phyloP scores from a whole-genome alignment of 2,329 filamentous ascomycete genomes.

The Allantophomopsis lycopodina region DNA sequence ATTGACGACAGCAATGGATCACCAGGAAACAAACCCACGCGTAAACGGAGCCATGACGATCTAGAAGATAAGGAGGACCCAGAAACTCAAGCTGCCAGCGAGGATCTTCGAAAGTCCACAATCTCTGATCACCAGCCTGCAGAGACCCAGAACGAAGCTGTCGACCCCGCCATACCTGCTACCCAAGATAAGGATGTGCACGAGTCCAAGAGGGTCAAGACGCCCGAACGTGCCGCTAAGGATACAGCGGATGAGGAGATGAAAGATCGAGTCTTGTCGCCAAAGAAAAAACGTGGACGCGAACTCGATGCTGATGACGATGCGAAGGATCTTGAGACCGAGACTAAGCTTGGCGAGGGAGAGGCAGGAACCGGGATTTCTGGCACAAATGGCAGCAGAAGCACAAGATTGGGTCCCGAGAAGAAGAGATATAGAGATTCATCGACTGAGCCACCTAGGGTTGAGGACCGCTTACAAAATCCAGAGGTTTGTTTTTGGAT shows the following conservation, averaged over 20 bases:
- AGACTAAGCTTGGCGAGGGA: slow-evolving; percentile 22
- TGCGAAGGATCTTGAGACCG: slow-evolving; percentile 44
- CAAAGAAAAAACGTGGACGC: slow-evolving; percentile 47
- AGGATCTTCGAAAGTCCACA: slow-evolving; percentile 49
- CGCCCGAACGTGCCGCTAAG: slow-evolving; percentile 20
- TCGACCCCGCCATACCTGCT: slow-evolving; percentile 11
- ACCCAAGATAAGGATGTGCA: slow-evolving; percentile 16
- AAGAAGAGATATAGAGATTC: slow-evolving; percentile 49
- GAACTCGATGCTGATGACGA: slow-evolving; percentile 11
- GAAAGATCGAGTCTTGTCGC: slow-evolving; percentile 39
- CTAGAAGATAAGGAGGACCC: slow-evolving; percentile 33
- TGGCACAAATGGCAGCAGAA: slow-evolving; percentile 12
- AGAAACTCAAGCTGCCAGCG: slow-evolving; percentile 47
- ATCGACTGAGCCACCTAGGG: slow-evolving; percentile 20
- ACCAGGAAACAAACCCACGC: slow-evolving; percentile 1
- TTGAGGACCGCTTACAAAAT: slow-evolving; percentile 3
- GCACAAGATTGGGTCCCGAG: slow-evolving; percentile 40
- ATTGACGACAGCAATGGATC: slow-evolving; percentile 1
- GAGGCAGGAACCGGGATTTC: slow-evolving; percentile 25
- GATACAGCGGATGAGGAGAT: slow-evolving; percentile 24
- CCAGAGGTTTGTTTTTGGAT: too few relatives aligned
- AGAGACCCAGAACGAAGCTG: slow-evolving; percentile 13
- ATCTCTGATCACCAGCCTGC: slow-evolving; percentile 36
- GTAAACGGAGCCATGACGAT: slow-evolving; percentile 4
- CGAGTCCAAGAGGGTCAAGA: slow-evolving; percentile 10